These are phyloP conservation scores for Penicillium sp. DNA, from an alignment of 2,329 filamentous ascomycete species.

Conservation along the genomic window DNA sequence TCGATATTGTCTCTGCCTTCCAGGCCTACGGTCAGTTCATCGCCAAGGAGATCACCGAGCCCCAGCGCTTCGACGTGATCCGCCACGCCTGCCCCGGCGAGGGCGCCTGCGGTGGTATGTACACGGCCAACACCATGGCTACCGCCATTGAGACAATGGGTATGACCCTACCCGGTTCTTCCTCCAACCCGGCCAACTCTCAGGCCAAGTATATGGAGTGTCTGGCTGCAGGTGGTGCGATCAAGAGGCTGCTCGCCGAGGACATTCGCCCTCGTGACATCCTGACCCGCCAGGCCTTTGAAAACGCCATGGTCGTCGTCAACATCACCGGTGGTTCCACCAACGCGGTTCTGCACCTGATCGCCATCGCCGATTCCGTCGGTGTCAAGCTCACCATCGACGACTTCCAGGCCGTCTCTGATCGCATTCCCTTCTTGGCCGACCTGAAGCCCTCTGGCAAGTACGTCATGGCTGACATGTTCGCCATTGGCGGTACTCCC, in stretches of 20 bases:
- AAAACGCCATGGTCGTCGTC: slow-evolving; percentile 81
- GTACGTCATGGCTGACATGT: slow-evolving; percentile 62
- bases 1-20: slow-evolving; percentile 97
- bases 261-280: slow-evolving; percentile 78
- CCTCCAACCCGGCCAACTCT: slow-evolving; percentile 75
- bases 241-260: slow-evolving; percentile 72
- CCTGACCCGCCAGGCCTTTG: slow-evolving; percentile 76
- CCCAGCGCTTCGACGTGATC: slow-evolving; percentile 92
- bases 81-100: slow-evolving; percentile 83
- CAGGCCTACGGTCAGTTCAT: slow-evolving; percentile 97
- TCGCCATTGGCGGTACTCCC: slow-evolving; percentile 60
- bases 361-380: slow-evolving; percentile 79
- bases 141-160: slow-evolving; percentile 71
- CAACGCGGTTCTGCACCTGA: slow-evolving; percentile 81
- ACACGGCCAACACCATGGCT: slow-evolving; percentile 77
- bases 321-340: slow-evolving; percentile 83
- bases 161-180: slow-evolving; percentile 80
- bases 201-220: slow-evolving; percentile 73
- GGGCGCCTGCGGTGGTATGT: slow-evolving; percentile 86
- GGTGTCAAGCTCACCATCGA: slow-evolving; percentile 82
- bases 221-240: slow-evolving; percentile 68
- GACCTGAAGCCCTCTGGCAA: slow-evolving; percentile 78
- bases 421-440: slow-evolving; percentile 76
- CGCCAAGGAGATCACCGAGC: slow-evolving; percentile 84
- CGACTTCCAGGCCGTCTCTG: slow-evolving; percentile 80